Conservation (phyloP, 768 basidiomycete genomes). For the Ramaria sp. region DNA sequence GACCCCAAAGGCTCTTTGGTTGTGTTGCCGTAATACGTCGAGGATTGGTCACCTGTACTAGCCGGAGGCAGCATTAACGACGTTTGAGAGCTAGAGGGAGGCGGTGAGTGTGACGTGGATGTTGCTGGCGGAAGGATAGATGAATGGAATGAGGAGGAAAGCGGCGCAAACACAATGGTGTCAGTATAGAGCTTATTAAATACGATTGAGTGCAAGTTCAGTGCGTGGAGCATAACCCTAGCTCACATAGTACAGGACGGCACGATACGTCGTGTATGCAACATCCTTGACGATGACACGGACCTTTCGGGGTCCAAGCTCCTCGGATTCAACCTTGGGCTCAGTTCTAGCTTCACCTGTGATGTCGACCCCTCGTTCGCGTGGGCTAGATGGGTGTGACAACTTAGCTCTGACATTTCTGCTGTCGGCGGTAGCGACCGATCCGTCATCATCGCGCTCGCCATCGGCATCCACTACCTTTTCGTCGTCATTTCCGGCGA, state of each 20-base stretch:
- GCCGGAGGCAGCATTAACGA: background rate
- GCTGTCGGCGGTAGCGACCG: background rate
- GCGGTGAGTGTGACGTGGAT: background rate
- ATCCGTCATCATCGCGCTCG: slow-evolving; percentile 11
- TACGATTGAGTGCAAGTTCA: background rate
- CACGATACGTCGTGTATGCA: slow-evolving; percentile 52
- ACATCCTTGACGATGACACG: slow-evolving; percentile 46
- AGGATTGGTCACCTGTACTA: background rate
- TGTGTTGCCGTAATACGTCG: background rate
- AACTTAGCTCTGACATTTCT: slow-evolving; percentile 24
- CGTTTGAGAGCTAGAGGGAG: slow-evolving; percentile 5
- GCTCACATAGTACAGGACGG: slow-evolving; percentile 69
- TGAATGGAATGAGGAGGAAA: slow-evolving; percentile 55
- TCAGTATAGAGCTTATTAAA: slow-evolving; percentile 62
- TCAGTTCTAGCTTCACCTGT: background rate
- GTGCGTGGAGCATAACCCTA: background rate
- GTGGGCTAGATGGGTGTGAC: slow-evolving; percentile 31
- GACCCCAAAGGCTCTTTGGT: background rate
- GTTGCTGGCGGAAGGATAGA: slow-evolving; percentile 14
- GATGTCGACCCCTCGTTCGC: slow-evolving; percentile 8
- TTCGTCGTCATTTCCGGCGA: slow-evolving; percentile 12
- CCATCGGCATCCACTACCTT: slow-evolving; percentile 12
- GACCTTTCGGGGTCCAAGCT: slow-evolving; percentile 38
- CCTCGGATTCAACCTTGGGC: background rate
- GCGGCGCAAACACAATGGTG: slow-evolving; percentile 70